Percentiles rank a stretch among this genome's conserved stretches.
phyloP scores from a whole-genome alignment of 805 yeast species.

The Candida nanaspora region DNA sequence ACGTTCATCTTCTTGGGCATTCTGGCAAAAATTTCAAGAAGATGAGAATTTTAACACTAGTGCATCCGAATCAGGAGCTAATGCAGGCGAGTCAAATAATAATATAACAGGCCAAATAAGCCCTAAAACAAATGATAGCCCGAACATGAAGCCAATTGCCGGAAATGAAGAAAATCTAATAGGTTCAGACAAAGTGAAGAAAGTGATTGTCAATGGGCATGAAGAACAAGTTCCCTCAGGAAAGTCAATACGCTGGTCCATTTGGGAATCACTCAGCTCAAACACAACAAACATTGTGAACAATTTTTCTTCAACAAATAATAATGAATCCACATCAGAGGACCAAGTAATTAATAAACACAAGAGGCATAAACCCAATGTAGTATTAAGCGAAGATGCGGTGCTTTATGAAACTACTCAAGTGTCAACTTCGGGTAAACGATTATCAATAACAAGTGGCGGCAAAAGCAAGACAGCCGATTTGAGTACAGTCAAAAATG shows the following conservation, averaged over 20 bases:
- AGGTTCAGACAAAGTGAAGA: conserved; percentile 6
- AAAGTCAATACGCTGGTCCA: conserved; percentile 21
- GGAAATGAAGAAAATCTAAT: no score
- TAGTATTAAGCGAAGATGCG: conserved; percentile 10
- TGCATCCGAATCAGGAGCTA: no score
- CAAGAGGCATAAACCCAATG: not conserved
- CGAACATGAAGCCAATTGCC: no score
- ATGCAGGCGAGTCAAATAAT: no score
- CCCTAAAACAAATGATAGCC: no score
- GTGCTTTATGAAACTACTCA: conserved; percentile 16
- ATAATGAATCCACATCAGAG: conserved; percentile 2
- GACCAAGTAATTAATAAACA: not conserved
- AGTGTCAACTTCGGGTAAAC: not conserved
- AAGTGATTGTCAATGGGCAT: conserved; percentile 8
- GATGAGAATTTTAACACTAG: not conserved
- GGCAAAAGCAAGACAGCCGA: no score
- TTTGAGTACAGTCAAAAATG: no score
- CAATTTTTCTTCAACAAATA: not conserved
- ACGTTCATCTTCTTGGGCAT: conserved; percentile 17
- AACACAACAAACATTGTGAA: not conserved
- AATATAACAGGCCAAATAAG: no score
- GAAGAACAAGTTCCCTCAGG: conserved; percentile 2
- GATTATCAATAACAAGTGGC: no score
- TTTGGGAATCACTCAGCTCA: conserved; percentile 11
- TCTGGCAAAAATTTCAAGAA: conserved; percentile 11